Percentiles rank a stretch among this genome's conserved stretches.
phyloP scores from a whole-genome alignment of 176 grass and related monocot species.

The Pontederia paniculata region DNA sequence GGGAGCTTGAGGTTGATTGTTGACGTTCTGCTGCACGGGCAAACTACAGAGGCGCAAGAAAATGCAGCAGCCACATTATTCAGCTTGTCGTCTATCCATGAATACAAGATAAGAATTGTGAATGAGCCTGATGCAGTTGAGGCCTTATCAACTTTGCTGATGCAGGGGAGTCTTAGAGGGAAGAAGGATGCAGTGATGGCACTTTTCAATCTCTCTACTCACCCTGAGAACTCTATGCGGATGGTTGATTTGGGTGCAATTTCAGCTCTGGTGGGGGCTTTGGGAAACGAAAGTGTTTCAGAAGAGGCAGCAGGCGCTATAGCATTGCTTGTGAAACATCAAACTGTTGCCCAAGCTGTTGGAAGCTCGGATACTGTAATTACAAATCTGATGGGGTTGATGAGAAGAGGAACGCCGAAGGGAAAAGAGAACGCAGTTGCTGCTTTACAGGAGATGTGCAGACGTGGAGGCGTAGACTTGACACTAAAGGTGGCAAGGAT shows the following conservation, averaged over 20 bases:
- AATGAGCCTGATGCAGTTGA: conserved; percentile 59
- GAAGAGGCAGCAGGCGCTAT: conserved; percentile 91
- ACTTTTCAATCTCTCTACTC: conserved; percentile 90
- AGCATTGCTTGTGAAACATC: conserved; percentile 67
- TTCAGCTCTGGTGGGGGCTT: conserved; percentile 41
- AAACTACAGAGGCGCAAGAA: conserved; percentile 69
- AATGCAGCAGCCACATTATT: conserved; percentile 95
- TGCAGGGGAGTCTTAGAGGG: conserved; percentile 60
- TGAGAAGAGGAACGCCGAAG: conserved; percentile 78
- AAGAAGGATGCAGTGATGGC: conserved; percentile 98
- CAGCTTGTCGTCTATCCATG: conserved; percentile 82
- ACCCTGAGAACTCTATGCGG: conserved; percentile 57
- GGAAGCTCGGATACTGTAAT: conserved; percentile 49
- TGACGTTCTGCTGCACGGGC: conserved; percentile 63
- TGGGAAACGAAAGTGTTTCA: conserved; percentile 54
- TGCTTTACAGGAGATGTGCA: conserved; percentile 83
- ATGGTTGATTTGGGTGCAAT: conserved; percentile 66
- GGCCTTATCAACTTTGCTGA: conserved; percentile 61
- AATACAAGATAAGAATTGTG: conserved; percentile 86
- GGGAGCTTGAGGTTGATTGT: conserved; percentile 58
- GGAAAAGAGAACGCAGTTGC: conserved; percentile 94
- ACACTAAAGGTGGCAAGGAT: conserved; percentile 42
- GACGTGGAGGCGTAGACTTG: conserved; percentile 39
- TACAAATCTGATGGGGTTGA: conserved; percentile 51
- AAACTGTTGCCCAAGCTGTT: conserved; percentile 42